Percentiles rank a stretch among this genome's conserved stretches.
phyloP scores from a whole-genome alignment of 257 asterid species.

The Euphrasia confusa region DNA sequence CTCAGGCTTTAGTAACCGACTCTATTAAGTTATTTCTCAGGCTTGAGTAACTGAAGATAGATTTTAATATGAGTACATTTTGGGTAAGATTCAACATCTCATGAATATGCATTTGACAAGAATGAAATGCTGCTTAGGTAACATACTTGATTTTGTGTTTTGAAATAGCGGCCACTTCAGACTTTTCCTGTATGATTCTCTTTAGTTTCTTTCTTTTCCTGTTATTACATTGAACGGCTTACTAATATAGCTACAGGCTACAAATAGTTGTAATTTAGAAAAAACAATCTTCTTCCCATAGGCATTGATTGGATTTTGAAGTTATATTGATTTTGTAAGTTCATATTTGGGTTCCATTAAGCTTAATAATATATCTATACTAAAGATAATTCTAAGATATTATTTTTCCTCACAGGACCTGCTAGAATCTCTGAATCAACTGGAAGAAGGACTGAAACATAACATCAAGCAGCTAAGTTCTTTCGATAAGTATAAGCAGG shows the following conservation, averaged over 20 bases:
- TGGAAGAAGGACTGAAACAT: constrained; percentile 68
- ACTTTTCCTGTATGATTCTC: too few species aligned
- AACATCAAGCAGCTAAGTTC: constrained; percentile 77
- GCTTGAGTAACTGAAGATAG: background rate
- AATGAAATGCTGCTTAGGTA: background rate
- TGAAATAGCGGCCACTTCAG: too few species aligned
- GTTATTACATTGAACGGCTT: background rate
- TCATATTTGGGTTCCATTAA: background rate
- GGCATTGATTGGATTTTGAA: background rate
- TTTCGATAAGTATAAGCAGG: constrained; percentile 80
- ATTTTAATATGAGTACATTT: constrained; percentile 3
- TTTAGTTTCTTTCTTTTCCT: too few species aligned
- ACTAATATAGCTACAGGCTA: constrained; percentile 12
- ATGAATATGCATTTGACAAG: background rate
- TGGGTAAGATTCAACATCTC: constrained; percentile 10
- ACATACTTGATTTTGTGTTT: background rate
- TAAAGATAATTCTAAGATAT: constrained; percentile 17
- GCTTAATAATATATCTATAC: too few species aligned
- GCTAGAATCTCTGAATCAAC: constrained; percentile 66
- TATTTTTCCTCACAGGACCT: constrained; percentile 51
- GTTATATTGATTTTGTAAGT: too few species aligned
- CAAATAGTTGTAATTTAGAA: background rate
- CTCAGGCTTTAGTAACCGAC: background rate
- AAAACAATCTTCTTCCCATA: background rate
- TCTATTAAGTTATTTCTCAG: constrained; percentile 9